Percentiles rank a stretch among this genome's conserved stretches.
Evolutionary conservation across 2,329 filamentous ascomycete genomes (phyloP).

Genomic region (Stagonosporopsis cucurbitacearum): DNA sequence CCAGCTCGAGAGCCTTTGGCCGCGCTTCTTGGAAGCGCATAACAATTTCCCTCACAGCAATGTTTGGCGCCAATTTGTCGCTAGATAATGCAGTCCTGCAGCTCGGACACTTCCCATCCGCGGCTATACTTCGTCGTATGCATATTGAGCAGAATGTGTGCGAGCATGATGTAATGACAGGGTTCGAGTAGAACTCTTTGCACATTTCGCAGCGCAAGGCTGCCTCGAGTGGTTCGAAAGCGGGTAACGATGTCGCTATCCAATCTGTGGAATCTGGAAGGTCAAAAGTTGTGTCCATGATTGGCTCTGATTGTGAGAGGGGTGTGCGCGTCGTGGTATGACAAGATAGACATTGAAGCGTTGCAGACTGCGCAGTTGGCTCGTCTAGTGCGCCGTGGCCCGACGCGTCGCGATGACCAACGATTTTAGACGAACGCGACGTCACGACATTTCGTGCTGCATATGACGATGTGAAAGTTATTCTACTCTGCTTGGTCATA

Average conservation of each 20-base stretch:
- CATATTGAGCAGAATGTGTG: slow-evolving; percentile 98
- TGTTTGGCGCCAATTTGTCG: slow-evolving; percentile 82
- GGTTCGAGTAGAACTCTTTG: slow-evolving; percentile 95
- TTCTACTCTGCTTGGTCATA: neutral
- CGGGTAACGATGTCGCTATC: slow-evolving; percentile 72
- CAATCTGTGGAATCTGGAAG: slow-evolving; percentile 85
- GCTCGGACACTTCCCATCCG: slow-evolving; percentile 85
- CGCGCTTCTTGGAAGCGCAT: slow-evolving; percentile 75
- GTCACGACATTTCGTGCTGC: slow-evolving; percentile 7
- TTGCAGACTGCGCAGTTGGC: slow-evolving; percentile 11
- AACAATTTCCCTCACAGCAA: slow-evolving; percentile 83
- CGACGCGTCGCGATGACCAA: slow-evolving; percentile 22
- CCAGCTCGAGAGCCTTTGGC: slow-evolving; percentile 67
- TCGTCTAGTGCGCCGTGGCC: slow-evolving; percentile 22
- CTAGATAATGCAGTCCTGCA: slow-evolving; percentile 83
- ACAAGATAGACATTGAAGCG: slow-evolving; percentile 15
- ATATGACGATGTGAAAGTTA: neutral
- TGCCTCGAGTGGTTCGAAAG: slow-evolving; percentile 76
- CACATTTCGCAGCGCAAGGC: slow-evolving; percentile 94
- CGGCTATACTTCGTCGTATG: slow-evolving; percentile 83
- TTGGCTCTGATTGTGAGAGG: slow-evolving; percentile 10
- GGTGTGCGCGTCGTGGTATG: neutral
- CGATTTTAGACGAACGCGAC: slow-evolving; percentile 3
- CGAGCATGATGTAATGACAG: slow-evolving; percentile 91
- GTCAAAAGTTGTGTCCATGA: slow-evolving; percentile 47